Evolutionary conservation across 345 rosid species (phyloP).

Genomic region (Melastoma malabathricum): DNA sequence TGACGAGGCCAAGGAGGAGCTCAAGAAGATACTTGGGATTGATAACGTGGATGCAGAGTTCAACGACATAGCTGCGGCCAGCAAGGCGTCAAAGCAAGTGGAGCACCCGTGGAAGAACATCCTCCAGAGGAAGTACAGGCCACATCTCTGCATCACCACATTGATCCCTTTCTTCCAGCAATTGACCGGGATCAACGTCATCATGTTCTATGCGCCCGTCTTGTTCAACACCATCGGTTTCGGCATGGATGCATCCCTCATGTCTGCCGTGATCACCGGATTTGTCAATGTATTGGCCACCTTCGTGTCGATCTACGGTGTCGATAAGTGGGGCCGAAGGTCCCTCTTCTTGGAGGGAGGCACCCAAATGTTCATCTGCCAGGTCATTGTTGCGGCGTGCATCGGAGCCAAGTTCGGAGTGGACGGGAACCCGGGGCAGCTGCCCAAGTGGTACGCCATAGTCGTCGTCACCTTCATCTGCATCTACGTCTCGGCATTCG

Average conservation of each 20-base stretch:
- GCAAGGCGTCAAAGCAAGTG: conserved; percentile 18
- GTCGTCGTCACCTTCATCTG: conserved; percentile 11
- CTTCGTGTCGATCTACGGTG: conserved; percentile 2
- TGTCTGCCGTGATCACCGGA: conserved; percentile 28
- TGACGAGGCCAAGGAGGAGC: too few relatives aligned
- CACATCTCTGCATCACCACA: too few relatives aligned
- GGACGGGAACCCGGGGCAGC: neutral
- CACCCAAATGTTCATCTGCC: conserved; percentile 6
- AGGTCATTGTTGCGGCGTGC: conserved; percentile 10
- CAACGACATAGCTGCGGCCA: conserved; percentile 15
- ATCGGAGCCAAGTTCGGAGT: conserved; percentile 5
- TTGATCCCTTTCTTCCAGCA: conserved; percentile 35
- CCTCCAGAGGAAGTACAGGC: too few relatives aligned
- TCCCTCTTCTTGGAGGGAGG: conserved; percentile 9
- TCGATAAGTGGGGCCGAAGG: neutral
- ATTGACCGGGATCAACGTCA: conserved; percentile 32
- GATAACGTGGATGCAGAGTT: conserved; percentile 17
- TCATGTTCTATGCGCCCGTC: conserved; percentile 42
- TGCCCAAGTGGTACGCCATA: conserved; percentile 13
- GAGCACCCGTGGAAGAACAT: conserved; percentile 12
- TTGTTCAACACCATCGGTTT: conserved; percentile 37
- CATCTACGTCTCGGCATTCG: conserved; percentile 10
- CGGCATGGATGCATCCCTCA: conserved; percentile 3
- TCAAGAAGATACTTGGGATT: too few relatives aligned
- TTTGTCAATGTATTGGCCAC: neutral